phyloP scores from a whole-genome alignment of 2,329 filamentous ascomycete genomes.

The Eutypella sp. region DNA sequence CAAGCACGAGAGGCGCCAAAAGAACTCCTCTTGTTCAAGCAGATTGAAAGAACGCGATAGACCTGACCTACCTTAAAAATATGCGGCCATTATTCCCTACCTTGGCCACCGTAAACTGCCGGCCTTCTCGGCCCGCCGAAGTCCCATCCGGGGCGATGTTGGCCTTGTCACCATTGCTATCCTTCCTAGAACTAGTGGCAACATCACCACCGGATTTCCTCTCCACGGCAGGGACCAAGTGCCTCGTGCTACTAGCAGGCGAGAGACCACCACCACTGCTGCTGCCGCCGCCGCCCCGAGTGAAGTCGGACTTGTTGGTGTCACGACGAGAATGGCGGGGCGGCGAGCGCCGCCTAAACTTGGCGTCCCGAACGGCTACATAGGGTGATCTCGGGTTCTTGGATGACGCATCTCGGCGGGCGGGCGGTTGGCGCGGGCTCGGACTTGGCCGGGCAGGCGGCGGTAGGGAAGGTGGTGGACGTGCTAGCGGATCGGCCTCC shows the following conservation, averaged over 20 bases:
- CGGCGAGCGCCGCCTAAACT: conserved; percentile 18
- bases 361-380: conserved; percentile 13
- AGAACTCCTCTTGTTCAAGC: too few species aligned
- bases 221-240: conserved; percentile 22
- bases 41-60: too few species aligned
- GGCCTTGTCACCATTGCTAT: conserved; percentile 49
- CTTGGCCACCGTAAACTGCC: conserved; percentile 75
- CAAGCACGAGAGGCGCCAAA: neutral
- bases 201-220: conserved; percentile 20
- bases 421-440: conserved; percentile 16
- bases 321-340: conserved; percentile 7
- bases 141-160: conserved; percentile 57
- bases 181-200: conserved; percentile 40
- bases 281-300: conserved; percentile 13
- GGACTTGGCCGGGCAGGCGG: conserved; percentile 21
- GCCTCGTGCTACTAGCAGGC: conserved; percentile 17
- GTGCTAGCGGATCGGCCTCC: conserved; percentile 23
- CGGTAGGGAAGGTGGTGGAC: conserved; percentile 17
- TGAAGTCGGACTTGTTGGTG: conserved; percentile 11
- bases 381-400: conserved; percentile 16
- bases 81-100: conserved; percentile 80
- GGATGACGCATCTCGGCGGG: conserved; percentile 15
- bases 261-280: conserved; percentile 5
- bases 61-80: conserved; percentile 75
- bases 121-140: conserved; percentile 58